A percentile compares a stretch with the other conserved stretches of the same genome.
phyloP scores from a whole-genome alignment of 225 moss, liverwort and hornwort species.

The Pleurozium schreberi region DNA sequence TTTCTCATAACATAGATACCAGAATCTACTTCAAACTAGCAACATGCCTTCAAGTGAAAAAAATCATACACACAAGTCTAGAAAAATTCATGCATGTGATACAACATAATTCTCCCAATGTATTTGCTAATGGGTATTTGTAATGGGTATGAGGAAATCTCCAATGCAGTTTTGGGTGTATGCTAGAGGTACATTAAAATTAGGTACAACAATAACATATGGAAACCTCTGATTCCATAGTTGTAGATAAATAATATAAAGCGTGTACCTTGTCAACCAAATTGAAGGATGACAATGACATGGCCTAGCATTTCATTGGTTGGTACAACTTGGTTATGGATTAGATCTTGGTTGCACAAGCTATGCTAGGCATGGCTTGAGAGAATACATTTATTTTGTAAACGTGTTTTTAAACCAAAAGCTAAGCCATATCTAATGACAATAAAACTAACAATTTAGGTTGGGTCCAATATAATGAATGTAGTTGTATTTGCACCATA shows the following conservation, averaged over 20 bases:
- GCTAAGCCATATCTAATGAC: background rate
- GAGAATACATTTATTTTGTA: background rate
- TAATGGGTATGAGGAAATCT: background rate
- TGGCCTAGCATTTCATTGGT: background rate
- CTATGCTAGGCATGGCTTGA: too few relatives aligned
- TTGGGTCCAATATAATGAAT: too few relatives aligned
- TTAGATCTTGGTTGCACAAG: background rate
- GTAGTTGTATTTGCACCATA: too few relatives aligned
- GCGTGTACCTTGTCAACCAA: background rate
- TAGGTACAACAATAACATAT: background rate
- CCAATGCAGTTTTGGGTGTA: background rate
- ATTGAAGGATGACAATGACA: background rate
- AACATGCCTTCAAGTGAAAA: background rate
- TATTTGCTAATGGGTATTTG: background rate
- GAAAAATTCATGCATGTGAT: too few relatives aligned
- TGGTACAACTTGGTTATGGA: background rate
- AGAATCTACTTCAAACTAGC: background rate
- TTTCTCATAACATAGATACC: background rate
- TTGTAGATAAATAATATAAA: background rate
- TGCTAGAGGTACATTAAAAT: background rate
- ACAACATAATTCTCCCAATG: accelerated
- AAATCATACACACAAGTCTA: background rate
- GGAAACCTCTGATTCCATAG: background rate
- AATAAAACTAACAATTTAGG: background rate
- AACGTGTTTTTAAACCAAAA: background rate